Evolutionary conservation across 1,139 yeast genomes (phyloP), one percentile per base, ranked within the genome.

Genomic region (Debaryomyces robertsiae): DNA sequence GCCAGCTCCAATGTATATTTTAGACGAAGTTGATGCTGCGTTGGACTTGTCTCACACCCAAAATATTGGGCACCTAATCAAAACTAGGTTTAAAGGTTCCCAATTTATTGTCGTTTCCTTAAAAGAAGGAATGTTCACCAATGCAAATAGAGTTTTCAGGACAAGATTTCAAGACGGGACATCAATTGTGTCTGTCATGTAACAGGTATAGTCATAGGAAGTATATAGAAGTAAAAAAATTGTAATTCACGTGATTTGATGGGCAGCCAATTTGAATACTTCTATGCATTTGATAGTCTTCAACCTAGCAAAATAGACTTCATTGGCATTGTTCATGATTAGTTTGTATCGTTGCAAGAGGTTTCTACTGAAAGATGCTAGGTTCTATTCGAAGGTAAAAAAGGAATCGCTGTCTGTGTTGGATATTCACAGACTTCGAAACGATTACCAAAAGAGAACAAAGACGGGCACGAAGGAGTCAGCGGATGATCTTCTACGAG

Each of bases 21-120:
- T 93, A 44, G 98, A 93, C 65, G 98, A 93, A 65, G 97, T 93
- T 28, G 98, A 93, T 65, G 98, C 99, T 1, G 99, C 99, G 1
- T 75, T 94, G 49, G 99, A 94, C 70, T 76, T 91, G 48, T 88
- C 95, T 41, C 99, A 94, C 61, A 94, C 99, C 1, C 98, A 94
- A 62, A 93, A 93, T 56, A 93, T 94, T 55, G 99, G 99, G 4
- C 96, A 90, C 58, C 73, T 94, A 58, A 93, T 94, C 62, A 93
- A 91, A 65, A 91, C 97, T 0, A 73, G 96, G 52, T 94, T 94
- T 65, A 85, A 87, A 60, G 97, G 96, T 0, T 85, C 97, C 2
- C 99, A 94, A 60, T 94, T 94, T 57, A 91, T 94, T 50, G 95
- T 94, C 41, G 98, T 94, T 14, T 87, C 96, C 22, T 79, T 94